phyloP scores from a whole-genome alignment of 2,329 filamentous ascomycete genomes.

The Coniochaeta sp. region DNA sequence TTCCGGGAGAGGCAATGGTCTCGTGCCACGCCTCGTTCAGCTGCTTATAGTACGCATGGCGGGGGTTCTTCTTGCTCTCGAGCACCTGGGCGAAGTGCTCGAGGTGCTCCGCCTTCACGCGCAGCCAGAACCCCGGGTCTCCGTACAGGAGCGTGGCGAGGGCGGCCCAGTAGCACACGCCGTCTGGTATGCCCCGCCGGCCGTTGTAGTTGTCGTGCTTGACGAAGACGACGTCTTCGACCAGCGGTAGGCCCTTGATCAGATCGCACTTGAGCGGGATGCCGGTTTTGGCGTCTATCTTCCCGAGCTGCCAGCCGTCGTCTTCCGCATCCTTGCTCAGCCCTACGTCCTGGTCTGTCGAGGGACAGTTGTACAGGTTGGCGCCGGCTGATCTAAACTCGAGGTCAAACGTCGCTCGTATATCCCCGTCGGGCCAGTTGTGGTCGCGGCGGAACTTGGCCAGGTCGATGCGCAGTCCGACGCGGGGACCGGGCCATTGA shows the following conservation, averaged over 20 bases:
- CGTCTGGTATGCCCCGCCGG: not conserved
- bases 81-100: slow-evolving; percentile 19
- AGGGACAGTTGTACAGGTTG: not conserved
- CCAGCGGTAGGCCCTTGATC: slow-evolving; percentile 22
- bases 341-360: not conserved
- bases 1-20: not conserved
- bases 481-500: not conserved
- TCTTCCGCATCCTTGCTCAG: not conserved
- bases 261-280: slow-evolving; percentile 8
- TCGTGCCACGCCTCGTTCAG: slow-evolving; percentile 16
- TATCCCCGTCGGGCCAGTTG: not conserved
- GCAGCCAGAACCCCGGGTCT: slow-evolving; percentile 14
- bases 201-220: slow-evolving; percentile 14
- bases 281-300: slow-evolving; percentile 7
- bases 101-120: slow-evolving; percentile 27
- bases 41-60: slow-evolving; percentile 16
- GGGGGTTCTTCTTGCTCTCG: slow-evolving; percentile 15
- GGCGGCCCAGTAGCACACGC: slow-evolving; percentile 25
- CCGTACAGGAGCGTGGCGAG: slow-evolving; percentile 21
- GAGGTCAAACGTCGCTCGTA: not conserved
- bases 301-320: slow-evolving; percentile 1
- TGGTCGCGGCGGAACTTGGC: slow-evolving; percentile 5
- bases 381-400: not conserved
- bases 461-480: slow-evolving; percentile 11
- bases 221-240: slow-evolving; percentile 24